Evolutionary conservation across 495 filamentous ascomycete species (phyloP).

Genomic region (Peziza echinospora): DNA sequence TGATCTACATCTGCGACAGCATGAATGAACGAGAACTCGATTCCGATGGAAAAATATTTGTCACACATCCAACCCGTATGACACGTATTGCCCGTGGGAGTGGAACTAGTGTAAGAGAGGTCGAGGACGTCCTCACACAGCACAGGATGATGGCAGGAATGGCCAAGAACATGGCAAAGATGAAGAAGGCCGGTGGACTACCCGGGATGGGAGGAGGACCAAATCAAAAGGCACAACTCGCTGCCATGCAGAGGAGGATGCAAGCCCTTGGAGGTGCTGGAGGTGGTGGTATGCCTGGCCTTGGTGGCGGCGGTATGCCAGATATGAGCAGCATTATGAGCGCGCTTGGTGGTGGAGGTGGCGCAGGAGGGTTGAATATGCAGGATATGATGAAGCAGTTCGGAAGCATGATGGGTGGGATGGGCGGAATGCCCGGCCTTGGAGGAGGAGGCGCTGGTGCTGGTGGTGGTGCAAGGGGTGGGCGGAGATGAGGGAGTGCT

Average conservation of each 20-base stretch:
- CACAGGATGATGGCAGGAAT: constrained; percentile 98
- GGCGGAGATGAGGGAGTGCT: too few species aligned
- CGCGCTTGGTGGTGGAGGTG: constrained; percentile 35
- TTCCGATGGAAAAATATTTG: constrained; percentile 80
- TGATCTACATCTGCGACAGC: constrained; percentile 96
- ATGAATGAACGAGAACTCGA: constrained; percentile 95
- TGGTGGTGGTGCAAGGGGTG: constrained; percentile 2
- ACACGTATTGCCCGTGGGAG: constrained; percentile 75
- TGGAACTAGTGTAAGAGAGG: constrained; percentile 79
- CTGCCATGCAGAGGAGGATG: constrained; percentile 90
- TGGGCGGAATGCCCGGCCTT: constrained; percentile 19
- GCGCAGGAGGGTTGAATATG: constrained; percentile 20
- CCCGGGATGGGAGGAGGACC: constrained; percentile 30
- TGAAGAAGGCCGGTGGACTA: constrained; percentile 69
- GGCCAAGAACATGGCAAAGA: constrained; percentile 96
- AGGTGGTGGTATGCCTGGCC: constrained; percentile 30
- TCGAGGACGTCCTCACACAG: constrained; percentile 93
- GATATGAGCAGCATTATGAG: constrained; percentile 29
- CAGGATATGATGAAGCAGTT: constrained; percentile 72
- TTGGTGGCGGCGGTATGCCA: constrained; percentile 29
- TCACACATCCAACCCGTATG: constrained; percentile 83
- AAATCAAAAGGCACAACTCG: constrained; percentile 73
- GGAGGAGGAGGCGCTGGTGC: constrained; percentile 21
- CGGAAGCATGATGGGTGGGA: constrained; percentile 44
- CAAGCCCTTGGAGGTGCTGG: constrained; percentile 56